Evolutionary conservation across 108 stramenopile species (phyloP).

Genomic region (Asterionellopsis glacialis): DNA sequence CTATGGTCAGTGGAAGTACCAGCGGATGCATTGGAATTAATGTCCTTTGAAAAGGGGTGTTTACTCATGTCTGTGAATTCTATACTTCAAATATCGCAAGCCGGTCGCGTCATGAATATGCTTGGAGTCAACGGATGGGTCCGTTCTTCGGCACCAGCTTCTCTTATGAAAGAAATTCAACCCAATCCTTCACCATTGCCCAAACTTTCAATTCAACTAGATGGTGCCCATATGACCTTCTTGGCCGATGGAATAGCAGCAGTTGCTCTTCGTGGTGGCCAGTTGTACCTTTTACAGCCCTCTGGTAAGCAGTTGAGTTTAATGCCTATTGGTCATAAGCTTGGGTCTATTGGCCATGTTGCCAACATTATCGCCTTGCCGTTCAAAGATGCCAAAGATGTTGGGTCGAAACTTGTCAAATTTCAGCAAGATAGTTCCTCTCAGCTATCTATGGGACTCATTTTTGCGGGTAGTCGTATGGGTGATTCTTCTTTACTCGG

Average conservation of each 20-base stretch:
- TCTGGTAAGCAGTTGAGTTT: constrained; percentile 43
- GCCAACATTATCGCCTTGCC: constrained; percentile 39
- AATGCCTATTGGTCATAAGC: constrained; percentile 50
- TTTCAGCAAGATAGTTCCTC: neutral
- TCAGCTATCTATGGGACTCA: constrained; percentile 37
- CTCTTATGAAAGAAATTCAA: constrained; percentile 20
- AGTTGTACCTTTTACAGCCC: constrained; percentile 58
- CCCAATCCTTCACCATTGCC: constrained; percentile 76
- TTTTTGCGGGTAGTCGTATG: constrained; percentile 77
- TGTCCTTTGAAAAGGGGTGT: constrained; percentile 20
- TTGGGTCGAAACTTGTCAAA: neutral
- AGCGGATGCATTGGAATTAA: constrained; percentile 57
- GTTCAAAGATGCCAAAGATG: constrained; percentile 12
- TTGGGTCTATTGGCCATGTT: constrained; percentile 68
- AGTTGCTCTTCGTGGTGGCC: constrained; percentile 56
- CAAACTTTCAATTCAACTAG: constrained; percentile 58
- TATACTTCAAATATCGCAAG: constrained; percentile 49
- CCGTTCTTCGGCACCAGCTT: constrained; percentile 42
- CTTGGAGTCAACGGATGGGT: constrained; percentile 84
- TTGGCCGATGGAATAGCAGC: constrained; percentile 48
- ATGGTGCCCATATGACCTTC: constrained; percentile 55
- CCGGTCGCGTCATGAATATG: constrained; percentile 46
- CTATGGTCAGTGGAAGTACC: constrained; percentile 78
- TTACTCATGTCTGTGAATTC: constrained; percentile 70
- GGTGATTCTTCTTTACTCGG: constrained; percentile 78